Evolutionary conservation across 2,329 filamentous ascomycete species (phyloP), one percentile per base, ranked within the genome.

Genomic region (Colletotrichum lupini): DNA sequence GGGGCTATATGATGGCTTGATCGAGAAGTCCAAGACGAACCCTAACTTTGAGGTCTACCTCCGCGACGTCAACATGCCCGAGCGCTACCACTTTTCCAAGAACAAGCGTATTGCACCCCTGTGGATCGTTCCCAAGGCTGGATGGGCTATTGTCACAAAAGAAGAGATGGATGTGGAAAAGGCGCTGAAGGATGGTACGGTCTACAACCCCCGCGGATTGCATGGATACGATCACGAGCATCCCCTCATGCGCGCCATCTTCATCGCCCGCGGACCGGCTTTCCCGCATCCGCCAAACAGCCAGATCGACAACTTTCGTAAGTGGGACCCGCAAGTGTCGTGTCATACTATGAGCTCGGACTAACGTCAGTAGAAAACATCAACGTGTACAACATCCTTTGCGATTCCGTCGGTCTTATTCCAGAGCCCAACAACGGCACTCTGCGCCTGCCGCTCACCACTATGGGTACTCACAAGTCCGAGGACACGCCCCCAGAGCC

Each of bases 161-260:
- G 84, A 91, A 1, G 95, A 97, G 70, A 95, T 97, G 76, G 88
- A 97, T 75, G 88, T 97, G 5, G 85, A 89, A 55, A 87, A 92
- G 61, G 94, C 89, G 0, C 87, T 91, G 74, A 86, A 88, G 67
- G 90, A 91, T 14, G 91, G 90, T 0, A 81, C 89, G 14, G 86
- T 90, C 0, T 99, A 98, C 79, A 89, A 93, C 76, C 97, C 97
- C 0, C 89, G 89, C 32, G 97, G 97, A 2, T 85, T 99, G 2
- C 97, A 99, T 80, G 97, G 97, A 1, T 99, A 98, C 80, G 97
- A 99, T 80, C 93, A 98, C 78, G 92, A 97, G 78, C 93, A 99
- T 80, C 95, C 96, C 0, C 86, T 99, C 57, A 99, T 99, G 97
- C 88, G 97, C 52, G 96, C 97, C 0, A 97, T 99, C 56, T 99